phyloP scores from a whole-genome alignment of 371 early-diverging fungal genomes.

The Mortierella sp. region DNA sequence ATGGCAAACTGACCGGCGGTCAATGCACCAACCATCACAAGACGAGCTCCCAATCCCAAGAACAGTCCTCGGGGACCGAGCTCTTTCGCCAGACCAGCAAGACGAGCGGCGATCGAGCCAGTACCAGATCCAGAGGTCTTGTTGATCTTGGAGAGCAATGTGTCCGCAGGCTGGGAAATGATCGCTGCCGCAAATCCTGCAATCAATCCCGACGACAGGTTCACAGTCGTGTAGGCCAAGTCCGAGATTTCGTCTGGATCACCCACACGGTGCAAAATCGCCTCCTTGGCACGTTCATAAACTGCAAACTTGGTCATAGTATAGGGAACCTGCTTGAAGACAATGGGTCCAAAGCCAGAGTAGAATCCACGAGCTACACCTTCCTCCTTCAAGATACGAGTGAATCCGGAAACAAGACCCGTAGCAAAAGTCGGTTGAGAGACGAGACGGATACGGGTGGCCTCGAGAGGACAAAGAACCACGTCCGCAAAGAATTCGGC shows the following conservation, averaged over 20 bases:
- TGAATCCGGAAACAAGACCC: conserved; percentile 69
- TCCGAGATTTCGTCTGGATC: conserved; percentile 68
- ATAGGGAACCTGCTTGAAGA: conserved; percentile 83
- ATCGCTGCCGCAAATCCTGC: conserved; percentile 94
- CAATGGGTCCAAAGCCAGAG: conserved; percentile 77
- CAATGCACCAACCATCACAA: conserved; percentile 77
- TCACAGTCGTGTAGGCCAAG: conserved; percentile 72
- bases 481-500: conserved; percentile 94
- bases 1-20: conserved; percentile 73
- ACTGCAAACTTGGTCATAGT: conserved; percentile 95
- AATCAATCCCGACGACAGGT: conserved; percentile 89
- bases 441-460: conserved; percentile 78
- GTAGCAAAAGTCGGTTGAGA: conserved; percentile 75
- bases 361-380: conserved; percentile 76
- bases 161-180: conserved; percentile 97
- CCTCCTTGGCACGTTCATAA: conserved; percentile 76
- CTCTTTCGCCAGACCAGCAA: conserved; percentile 60
- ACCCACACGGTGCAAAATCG: conserved; percentile 58
- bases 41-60: conserved; percentile 79
- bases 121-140: conserved; percentile 64
- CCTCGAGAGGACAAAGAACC: conserved; percentile 80
- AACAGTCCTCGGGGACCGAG: conserved; percentile 72
- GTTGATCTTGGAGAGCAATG: conserved; percentile 91
- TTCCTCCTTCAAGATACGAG: conserved; percentile 68
- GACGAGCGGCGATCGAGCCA: conserved; percentile 50